Evolutionary conservation across 2,329 filamentous ascomycete species (phyloP).

Genomic region (Xylariaceae sp.): DNA sequence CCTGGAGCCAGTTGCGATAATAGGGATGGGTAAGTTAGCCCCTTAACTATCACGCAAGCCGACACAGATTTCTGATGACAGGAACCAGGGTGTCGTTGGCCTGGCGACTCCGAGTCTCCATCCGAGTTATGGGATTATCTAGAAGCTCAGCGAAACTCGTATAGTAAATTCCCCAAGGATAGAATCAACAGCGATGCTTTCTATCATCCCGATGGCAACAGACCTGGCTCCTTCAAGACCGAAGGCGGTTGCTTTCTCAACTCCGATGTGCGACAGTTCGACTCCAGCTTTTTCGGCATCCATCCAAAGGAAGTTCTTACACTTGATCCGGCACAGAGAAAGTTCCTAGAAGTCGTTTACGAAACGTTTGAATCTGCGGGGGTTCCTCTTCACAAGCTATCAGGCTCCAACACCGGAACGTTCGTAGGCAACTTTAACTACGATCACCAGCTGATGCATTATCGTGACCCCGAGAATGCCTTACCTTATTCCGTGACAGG

Average conservation of each 20-base stretch:
- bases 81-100: slow-evolving; percentile 15
- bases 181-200: slow-evolving; percentile 11
- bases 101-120: slow-evolving; percentile 5
- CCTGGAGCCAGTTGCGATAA: slow-evolving; percentile 13
- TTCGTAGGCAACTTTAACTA: slow-evolving; percentile 37
- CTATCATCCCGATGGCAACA: slow-evolving; percentile 6
- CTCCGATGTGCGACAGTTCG: slow-evolving; percentile 6
- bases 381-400: slow-evolving; percentile 15
- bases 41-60: background rate
- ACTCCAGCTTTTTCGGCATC: slow-evolving; percentile 11
- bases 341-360: slow-evolving; percentile 14
- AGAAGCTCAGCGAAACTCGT: background rate
- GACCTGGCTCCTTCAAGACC: slow-evolving; percentile 10
- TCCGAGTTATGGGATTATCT: slow-evolving; percentile 13
- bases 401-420: slow-evolving; percentile 35
- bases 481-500: slow-evolving; percentile 25
- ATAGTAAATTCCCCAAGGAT: slow-evolving; percentile 7
- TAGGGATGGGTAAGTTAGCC: slow-evolving; percentile 11
- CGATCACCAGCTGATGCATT: slow-evolving; percentile 31
- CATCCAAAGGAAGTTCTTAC: slow-evolving; percentile 7
- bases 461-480: slow-evolving; percentile 27
- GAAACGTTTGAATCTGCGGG: slow-evolving; percentile 11
- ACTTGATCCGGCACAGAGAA: slow-evolving; percentile 13
- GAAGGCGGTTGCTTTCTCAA: slow-evolving; percentile 10
- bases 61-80: background rate